Base-by-base conservation (phyloP, 805 yeast species). In the Cyberlindnera euphorbiae region DNA sequence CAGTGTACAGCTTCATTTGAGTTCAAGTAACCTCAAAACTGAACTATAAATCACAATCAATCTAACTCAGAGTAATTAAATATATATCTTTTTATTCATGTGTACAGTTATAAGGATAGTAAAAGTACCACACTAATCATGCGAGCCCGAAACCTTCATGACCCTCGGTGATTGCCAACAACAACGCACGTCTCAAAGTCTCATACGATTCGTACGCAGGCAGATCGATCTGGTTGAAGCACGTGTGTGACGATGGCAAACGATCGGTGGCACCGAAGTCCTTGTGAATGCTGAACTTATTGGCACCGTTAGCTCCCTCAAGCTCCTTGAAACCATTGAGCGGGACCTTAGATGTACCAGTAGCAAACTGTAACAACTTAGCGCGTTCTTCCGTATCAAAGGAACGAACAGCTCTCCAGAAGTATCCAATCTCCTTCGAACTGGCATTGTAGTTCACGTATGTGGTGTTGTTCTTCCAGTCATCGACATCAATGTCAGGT, bases 271-370 rank as follows among this genome's bases (percentile, higher is more conserved):
- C 63, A 1, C 95, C 95, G 59, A 83, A 88, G 50, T 86, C 96
- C 39, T 94, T 72, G 55, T 87, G 96, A 39, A 93, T 85, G 43
- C 84, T 79, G 61, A 93, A 93, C 54, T 85, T 85, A 30, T 88
- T 77, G 7, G 79, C 71, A 2, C 96, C 97, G 53, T 78, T 77
- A 44, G 88, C 85, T 14, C 97, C 96, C 38, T 84, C 80, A 44
- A 93, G 69, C 50, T 82, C 95, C 49, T 83, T 82, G 58, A 93
- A 93, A 2, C 99, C 99, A 52, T 84, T 83, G 44, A 89, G 68
- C 17, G 99, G 98, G 8, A 93, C 97, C 59, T 89, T 88, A 44
- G 94, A 81, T 0, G 99, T 90, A 42, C 99, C 99, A 0, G 99
- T 93, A 2, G 94, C 90, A 67, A 93, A 93, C 57, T 93, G 99